phyloP scores from a whole-genome alignment of 1,284 basidiomycete species.

The Gymnopus androsaceus region DNA sequence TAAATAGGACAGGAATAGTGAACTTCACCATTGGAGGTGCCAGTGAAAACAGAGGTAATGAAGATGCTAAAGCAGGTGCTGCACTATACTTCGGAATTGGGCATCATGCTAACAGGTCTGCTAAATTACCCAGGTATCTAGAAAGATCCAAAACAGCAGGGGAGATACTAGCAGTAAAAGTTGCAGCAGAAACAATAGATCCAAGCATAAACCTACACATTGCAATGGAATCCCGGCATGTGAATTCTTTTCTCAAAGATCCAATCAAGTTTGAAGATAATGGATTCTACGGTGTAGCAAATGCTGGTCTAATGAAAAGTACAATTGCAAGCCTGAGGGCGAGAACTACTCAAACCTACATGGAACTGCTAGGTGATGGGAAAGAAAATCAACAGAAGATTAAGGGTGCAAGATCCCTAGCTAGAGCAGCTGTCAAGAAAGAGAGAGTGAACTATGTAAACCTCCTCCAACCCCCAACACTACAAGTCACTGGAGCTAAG shows the following conservation, averaged over 20 bases:
- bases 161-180: neutral
- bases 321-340: slow-evolving; percentile 3
- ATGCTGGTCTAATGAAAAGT: slow-evolving; percentile 6
- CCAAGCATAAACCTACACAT: neutral
- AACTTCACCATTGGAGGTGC: neutral
- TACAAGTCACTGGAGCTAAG: slow-evolving; percentile 16
- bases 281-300: slow-evolving; percentile 16
- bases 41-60: neutral
- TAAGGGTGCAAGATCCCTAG: slow-evolving; percentile 18
- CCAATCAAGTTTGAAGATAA: slow-evolving; percentile 18
- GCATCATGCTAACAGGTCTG: neutral
- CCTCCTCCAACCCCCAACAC: neutral
- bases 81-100: neutral
- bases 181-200: neutral
- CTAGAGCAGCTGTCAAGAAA: neutral
- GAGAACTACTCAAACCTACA: no score
- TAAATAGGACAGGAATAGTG: neutral
- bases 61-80: neutral
- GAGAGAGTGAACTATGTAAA: neutral
- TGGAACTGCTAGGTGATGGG: no score
- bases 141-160: neutral
- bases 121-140: slow-evolving; percentile 14
- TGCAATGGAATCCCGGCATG: slow-evolving; percentile 15
- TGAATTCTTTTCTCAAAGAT: slow-evolving; percentile 10
- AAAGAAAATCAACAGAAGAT: no score